Conservation (phyloP, 306 rosid genomes). For the Prunus mongolica region DNA sequence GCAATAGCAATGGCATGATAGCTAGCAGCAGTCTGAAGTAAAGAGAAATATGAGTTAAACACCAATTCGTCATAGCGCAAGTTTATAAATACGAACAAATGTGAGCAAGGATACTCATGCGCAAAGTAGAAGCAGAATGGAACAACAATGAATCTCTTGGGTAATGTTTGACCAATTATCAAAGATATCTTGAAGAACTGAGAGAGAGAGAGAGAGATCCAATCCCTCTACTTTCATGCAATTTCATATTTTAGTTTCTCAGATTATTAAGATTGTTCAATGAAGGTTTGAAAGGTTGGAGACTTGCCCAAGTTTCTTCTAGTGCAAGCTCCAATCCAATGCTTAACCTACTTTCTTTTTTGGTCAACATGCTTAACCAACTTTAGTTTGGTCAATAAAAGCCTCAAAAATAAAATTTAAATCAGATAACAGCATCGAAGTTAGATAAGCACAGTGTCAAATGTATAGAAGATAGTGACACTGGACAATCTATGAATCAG, state of each 20-base stretch:
- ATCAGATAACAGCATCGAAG: not conserved
- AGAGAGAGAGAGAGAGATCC: not conserved
- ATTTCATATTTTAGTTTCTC: not conserved
- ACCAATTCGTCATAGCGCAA: not conserved
- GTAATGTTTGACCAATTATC: not conserved
- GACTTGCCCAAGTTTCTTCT: too few species aligned
- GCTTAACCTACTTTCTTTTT: not conserved
- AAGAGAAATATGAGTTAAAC: slow-evolving; percentile 12
- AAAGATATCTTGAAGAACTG: not conserved
- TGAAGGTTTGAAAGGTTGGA: too few species aligned
- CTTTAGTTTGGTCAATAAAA: not conserved
- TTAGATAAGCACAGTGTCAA: not conserved
- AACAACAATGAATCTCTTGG: not conserved
- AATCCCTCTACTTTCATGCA: not conserved
- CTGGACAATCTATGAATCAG: not conserved
- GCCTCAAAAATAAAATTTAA: too few species aligned
- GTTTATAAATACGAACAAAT: not conserved
- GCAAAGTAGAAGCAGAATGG: not conserved
- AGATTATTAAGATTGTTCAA: too few species aligned
- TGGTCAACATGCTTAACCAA: too few species aligned
- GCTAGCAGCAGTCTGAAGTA: slow-evolving; percentile 94
- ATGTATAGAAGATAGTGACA: not conserved
- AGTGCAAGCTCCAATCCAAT: too few species aligned
- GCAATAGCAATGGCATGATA: slow-evolving; percentile 99
- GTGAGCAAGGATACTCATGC: not conserved